A percentile compares a stretch with the other conserved stretches of the same genome.
phyloP scores from a whole-genome alignment of 306 rosid species.

The Cucurbita pepo region DNA sequence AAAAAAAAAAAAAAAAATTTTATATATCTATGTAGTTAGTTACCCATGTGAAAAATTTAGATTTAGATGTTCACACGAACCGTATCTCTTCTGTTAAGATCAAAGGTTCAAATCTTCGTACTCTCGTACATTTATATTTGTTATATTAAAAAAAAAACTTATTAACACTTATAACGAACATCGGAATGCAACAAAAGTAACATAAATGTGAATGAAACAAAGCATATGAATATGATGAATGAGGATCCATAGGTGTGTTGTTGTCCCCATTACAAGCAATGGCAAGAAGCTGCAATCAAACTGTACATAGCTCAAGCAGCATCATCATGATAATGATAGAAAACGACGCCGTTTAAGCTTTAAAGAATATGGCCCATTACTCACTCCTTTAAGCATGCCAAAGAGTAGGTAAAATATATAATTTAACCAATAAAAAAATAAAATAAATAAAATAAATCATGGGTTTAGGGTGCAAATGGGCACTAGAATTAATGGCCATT shows the following conservation, averaged over 20 bases:
- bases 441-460: neutral
- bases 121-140: no score
- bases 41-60: no score
- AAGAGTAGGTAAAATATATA: neutral
- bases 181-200: neutral
- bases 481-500: conserved; percentile 8
- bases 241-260: conserved; percentile 10
- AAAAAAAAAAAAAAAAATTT: no score
- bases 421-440: neutral
- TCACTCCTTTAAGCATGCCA: conserved; percentile 21
- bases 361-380: conserved; percentile 19
- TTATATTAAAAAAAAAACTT: no score
- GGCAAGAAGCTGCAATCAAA: conserved; percentile 15
- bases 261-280: conserved; percentile 31
- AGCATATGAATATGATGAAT: conserved; percentile 2
- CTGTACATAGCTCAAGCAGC: conserved; percentile 21
- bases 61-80: neutral
- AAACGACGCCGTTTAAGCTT: conserved; percentile 14
- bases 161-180: no score
- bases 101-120: neutral
- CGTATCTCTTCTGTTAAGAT: no score
- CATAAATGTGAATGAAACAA: no score
- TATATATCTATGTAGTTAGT: no score
- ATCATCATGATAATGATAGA: conserved; percentile 37
- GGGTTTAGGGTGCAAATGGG: neutral